These are phyloP conservation scores for Talaromyces rugulosus DNA, from an alignment of 2,329 filamentous ascomycete genomes.

Conservation along the genomic window DNA sequence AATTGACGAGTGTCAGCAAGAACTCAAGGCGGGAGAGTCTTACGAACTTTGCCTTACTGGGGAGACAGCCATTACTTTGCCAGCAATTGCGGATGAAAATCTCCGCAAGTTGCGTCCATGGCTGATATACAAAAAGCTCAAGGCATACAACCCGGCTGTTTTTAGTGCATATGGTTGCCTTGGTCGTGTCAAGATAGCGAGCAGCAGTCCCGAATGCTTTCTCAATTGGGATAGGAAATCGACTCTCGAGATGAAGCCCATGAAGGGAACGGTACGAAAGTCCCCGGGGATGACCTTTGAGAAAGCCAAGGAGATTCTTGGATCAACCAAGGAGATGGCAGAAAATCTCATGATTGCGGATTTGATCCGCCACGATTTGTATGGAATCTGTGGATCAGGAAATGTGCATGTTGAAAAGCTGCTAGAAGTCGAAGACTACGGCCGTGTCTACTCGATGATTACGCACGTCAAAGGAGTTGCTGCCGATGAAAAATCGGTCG, in stretches of 20 bases:
- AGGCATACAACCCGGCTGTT: conserved; percentile 70
- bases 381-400: conserved; percentile 73
- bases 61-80: conserved; percentile 60
- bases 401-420: conserved; percentile 71
- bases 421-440: conserved; percentile 85
- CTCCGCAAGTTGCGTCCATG: conserved; percentile 49
- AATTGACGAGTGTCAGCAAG: conserved; percentile 65
- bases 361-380: conserved; percentile 87
- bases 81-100: conserved; percentile 17
- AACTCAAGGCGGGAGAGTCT: conserved; percentile 71
- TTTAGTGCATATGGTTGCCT: conserved; percentile 81
- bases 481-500: conserved; percentile 21
- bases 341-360: conserved; percentile 99
- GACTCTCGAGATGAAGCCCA: conserved; percentile 67
- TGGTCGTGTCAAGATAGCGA: conserved; percentile 65
- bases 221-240: conserved; percentile 59
- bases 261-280: conserved; percentile 95
- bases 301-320: conserved; percentile 68
- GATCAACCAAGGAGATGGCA: conserved; percentile 81
- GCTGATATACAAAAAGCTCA: conserved; percentile 68
- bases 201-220: conserved; percentile 86
- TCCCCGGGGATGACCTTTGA: conserved; percentile 62
- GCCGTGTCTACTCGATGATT: conserved; percentile 86
- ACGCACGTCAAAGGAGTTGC: conserved; percentile 72
- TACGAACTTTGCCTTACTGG: conserved; percentile 84